These are phyloP conservation scores for Steccherinum ochraceum DNA, from an alignment of 768 basidiomycete genomes.

Conservation along the genomic window DNA sequence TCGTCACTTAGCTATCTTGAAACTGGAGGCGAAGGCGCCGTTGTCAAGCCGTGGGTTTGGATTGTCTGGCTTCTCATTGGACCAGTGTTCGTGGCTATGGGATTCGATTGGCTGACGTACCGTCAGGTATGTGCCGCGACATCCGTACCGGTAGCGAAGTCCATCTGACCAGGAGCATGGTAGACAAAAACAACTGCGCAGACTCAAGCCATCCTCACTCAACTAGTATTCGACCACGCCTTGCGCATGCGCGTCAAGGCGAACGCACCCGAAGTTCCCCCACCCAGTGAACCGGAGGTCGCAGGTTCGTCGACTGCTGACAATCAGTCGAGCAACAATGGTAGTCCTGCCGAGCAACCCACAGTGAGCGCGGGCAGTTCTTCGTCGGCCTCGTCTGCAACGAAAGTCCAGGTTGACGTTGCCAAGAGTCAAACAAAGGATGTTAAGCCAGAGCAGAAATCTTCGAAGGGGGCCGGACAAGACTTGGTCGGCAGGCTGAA, in stretches of 20 bases:
- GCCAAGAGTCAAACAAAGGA: slow-evolving; percentile 1
- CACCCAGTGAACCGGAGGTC: too few relatives aligned
- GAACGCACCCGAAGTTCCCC: slow-evolving; percentile 14
- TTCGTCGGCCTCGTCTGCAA: not conserved
- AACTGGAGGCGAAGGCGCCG: slow-evolving; percentile 37
- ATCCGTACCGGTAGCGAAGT: not conserved
- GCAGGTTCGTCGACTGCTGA: slow-evolving; percentile 11
- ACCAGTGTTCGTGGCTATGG: slow-evolving; percentile 34
- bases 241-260: slow-evolving; percentile 27
- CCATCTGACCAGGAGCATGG: not conserved
- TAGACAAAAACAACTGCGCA: slow-evolving; percentile 32
- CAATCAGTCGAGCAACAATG: slow-evolving; percentile 8
- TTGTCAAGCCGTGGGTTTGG: slow-evolving; percentile 67
- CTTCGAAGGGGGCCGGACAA: slow-evolving; percentile 20
- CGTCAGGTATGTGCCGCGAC: slow-evolving; percentile 16
- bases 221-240: slow-evolving; percentile 9
- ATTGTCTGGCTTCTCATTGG: slow-evolving; percentile 45
- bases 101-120: slow-evolving; percentile 49
- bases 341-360: slow-evolving; percentile 9
- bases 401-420: not conserved
- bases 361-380: slow-evolving; percentile 3
- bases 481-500: slow-evolving; percentile 73
- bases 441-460: slow-evolving; percentile 10
- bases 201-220: slow-evolving; percentile 19
- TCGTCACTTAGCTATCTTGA: slow-evolving; percentile 47